Base-by-base conservation (phyloP, 2,329 filamentous ascomycete genomes). In the Botryosphaeria dothidea region DNA sequence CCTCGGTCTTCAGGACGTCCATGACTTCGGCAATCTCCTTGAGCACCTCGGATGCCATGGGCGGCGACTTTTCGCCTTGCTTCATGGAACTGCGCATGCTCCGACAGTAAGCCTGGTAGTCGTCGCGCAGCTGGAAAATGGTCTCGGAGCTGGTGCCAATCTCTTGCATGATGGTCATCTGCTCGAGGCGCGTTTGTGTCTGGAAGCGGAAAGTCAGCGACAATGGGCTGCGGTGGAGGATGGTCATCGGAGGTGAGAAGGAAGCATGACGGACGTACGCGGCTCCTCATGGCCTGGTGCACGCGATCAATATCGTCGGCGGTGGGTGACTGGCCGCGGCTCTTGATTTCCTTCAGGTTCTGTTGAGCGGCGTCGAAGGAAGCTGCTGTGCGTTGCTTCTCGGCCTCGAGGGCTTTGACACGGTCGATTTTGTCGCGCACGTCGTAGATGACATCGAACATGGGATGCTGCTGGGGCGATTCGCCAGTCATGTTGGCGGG, bases 141-240 rank as follows among this genome's bases (percentile, higher is more conserved):
- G 19, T 27, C 17, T 60, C 41, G 21, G 56, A 60, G 11, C 25
- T 23, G 41, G 17, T 25, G 27, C 56, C 56, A 17, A 60, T 60
- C 23, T 60, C 56, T 9, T 60, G 56, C 56, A 60, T 60, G 38
- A 60, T 60, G 56, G 56, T 31, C 38, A 60, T 60, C 23, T 45
- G 43, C 56, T 46, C 56, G 9, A 60, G 56, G n/a, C 56, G 56
- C 11, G 41, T 60, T 41, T 45, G 25, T 15, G 56, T 60, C 56
- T 60, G 7, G 13, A 2, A 7, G 25, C 13, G 41, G 15, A 21
- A 21, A 7, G 19, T 46, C 13, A 31, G 38, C 9, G 3, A 15
- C n/a, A 8, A 17, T 9, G n/a, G 17, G 11, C 36, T 15, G 21
- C 6, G 15, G 13, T 15, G 1, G 5, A 49, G 3, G 7, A n/a